Base-by-base conservation (phyloP, 2,329 filamentous ascomycete genomes). In the Fusarium penzigii region DNA sequence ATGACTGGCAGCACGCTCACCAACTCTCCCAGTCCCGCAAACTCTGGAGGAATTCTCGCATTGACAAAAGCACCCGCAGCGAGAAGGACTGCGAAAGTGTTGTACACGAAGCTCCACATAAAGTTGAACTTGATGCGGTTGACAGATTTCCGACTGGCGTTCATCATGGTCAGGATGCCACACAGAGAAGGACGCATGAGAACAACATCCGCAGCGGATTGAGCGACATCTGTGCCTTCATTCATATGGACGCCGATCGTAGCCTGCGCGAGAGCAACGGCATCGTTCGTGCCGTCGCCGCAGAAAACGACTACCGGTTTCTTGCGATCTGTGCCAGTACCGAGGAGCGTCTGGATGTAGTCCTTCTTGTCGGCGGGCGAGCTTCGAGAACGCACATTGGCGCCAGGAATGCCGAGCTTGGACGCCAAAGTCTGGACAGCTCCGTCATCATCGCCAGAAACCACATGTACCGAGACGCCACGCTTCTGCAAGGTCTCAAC, bases 221-320 rank as follows among this genome's bases (percentile, higher is more conserved):
- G 75, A 0, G 89, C 86, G 2, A 92, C 76, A 51, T 91, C 88
- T 1, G 79, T 83, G 5, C 77, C 77, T 41, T 71, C 68, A 52
- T 80, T 81, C 66, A 93, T 82, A 58, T 90, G 86, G 0, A 92
- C 75, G 29, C 90, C 90, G 29, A 93, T 79, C 6, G 80, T 81
- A 2, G 90, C 87, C 64, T 86, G 82, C 1, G 87, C 84, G 3
- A 93, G 77, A 0, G 89, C 89, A 3, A 83, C 77, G 0, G 89
- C 87, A 63, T 93, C 89, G 67, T 93, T 93, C 13, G 87, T 91
- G 2, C 90, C 90, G 61, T 93, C 89, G 34, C 89, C 89, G 46
- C 82, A 80, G 68, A 93, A 92, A 6, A 92, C 69, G 16, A 90
- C 80, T 1, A 79, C 68, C 0, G 71, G 62, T 39, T 64, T 57